Evolutionary conservation across 768 basidiomycete species (phyloP).

Genomic region (Asterophora lycoperdoides): DNA sequence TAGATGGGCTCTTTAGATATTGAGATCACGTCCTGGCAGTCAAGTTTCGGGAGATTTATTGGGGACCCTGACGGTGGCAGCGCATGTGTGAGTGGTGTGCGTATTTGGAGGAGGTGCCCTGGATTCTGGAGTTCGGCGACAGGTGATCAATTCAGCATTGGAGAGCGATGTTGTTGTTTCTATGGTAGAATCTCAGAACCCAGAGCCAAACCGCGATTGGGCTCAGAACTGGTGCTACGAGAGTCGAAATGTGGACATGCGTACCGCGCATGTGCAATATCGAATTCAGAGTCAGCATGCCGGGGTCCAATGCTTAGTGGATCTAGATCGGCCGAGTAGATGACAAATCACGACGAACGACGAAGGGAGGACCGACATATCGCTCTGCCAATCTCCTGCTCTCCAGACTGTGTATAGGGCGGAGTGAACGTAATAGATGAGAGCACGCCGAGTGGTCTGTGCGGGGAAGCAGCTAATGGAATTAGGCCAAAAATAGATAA

Average conservation of each 20-base stretch:
- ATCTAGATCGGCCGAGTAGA: conserved; percentile 1
- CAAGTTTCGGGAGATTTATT: neutral
- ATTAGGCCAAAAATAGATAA: conserved; percentile 1
- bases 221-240: neutral
- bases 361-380: neutral
- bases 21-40: neutral
- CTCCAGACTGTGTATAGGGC: too few species aligned
- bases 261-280: too few species aligned
- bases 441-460: too few species aligned
- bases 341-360: neutral
- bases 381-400: too few species aligned
- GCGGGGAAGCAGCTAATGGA: neutral
- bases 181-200: neutral
- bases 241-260: neutral
- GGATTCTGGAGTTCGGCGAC: too few species aligned
- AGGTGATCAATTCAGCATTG: too few species aligned
- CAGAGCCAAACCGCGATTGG: neutral
- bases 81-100: neutral
- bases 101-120: neutral
- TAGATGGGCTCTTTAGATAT: too few species aligned
- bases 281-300: neutral
- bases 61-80: conserved; percentile 4
- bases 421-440: too few species aligned
- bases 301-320: neutral
- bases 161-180: neutral